A percentile compares a stretch with the other conserved stretches of the same genome.
Evolutionary conservation across 2,329 filamentous ascomycete species (phyloP).

Genomic region (Fusarium sp.): DNA sequence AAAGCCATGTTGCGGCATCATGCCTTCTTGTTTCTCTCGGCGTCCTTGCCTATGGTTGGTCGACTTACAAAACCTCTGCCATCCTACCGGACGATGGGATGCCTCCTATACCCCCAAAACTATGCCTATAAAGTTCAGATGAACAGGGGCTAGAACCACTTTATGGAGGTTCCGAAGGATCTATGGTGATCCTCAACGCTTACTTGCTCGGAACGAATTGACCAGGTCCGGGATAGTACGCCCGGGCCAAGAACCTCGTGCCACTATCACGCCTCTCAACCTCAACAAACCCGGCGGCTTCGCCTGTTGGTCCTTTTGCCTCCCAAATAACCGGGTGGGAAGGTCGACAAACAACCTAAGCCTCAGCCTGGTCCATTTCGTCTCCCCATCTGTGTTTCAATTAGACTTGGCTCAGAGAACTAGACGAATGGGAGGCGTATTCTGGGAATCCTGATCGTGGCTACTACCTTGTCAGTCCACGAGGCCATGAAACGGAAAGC

Average conservation of each 20-base stretch:
- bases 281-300: neutral
- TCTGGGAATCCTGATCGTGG: neutral
- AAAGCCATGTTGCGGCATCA: neutral
- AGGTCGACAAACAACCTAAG: neutral
- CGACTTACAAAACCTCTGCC: neutral
- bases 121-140: neutral
- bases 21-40: neutral
- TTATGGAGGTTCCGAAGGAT: neutral
- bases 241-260: conserved; percentile 7
- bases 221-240: neutral
- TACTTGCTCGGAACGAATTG: neutral
- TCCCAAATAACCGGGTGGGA: neutral
- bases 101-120: neutral
- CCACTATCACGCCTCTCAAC: conserved; percentile 6
- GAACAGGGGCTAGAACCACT: neutral
- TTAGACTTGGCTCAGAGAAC: neutral
- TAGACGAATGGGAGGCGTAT: neutral
- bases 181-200: neutral
- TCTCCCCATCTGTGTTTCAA: conserved; percentile 2
- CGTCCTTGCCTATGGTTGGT: neutral
- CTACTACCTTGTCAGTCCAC: neutral
- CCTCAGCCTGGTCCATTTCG: neutral
- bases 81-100: neutral
- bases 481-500: neutral
- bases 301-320: neutral